phyloP scores from a whole-genome alignment of 78 protist species.

The Cavenderia fasciculata region DNA sequence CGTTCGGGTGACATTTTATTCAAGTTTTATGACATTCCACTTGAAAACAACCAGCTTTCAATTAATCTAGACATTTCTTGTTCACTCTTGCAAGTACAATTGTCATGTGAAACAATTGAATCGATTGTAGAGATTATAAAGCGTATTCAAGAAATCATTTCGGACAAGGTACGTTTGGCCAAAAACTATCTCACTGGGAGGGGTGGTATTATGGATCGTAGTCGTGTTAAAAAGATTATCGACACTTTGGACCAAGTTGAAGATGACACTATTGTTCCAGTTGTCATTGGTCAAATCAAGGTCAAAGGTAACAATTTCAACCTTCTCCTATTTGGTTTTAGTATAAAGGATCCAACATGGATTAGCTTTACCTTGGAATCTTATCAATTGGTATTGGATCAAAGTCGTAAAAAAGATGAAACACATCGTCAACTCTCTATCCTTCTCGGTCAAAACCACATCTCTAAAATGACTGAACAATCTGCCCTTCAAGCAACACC shows the following conservation, averaged over 20 bases:
- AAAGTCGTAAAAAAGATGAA: conserved; percentile 56
- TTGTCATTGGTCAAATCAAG: conserved; percentile 59
- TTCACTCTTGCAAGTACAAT: conserved; percentile 16
- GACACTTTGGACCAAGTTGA: background rate
- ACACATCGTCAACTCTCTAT: conserved; percentile 67
- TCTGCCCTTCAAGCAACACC: background rate
- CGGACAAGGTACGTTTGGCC: conserved; percentile 40
- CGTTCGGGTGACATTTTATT: conserved; percentile 33
- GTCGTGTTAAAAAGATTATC: background rate
- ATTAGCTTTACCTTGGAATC: conserved; percentile 37
- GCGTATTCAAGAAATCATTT: conserved; percentile 42
- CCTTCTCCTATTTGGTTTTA: conserved; percentile 51
- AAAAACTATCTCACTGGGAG: background rate
- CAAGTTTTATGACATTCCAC: conserved; percentile 45
- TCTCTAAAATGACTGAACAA: conserved; percentile 70
- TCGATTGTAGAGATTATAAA: conserved; percentile 43
- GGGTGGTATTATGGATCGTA: too few species aligned
- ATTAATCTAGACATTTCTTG: conserved; percentile 39
- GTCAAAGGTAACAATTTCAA: conserved; percentile 34
- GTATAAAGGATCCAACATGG: conserved; percentile 76
- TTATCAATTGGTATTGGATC: conserved; percentile 59
- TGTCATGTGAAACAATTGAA: conserved; percentile 70
- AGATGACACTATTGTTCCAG: background rate
- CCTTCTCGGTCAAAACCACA: conserved; percentile 36
- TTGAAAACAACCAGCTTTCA: background rate